Evolutionary conservation across 495 filamentous ascomycete species (phyloP), one percentile per base, ranked within the genome.

Genomic region (Trichoderma virens): DNA sequence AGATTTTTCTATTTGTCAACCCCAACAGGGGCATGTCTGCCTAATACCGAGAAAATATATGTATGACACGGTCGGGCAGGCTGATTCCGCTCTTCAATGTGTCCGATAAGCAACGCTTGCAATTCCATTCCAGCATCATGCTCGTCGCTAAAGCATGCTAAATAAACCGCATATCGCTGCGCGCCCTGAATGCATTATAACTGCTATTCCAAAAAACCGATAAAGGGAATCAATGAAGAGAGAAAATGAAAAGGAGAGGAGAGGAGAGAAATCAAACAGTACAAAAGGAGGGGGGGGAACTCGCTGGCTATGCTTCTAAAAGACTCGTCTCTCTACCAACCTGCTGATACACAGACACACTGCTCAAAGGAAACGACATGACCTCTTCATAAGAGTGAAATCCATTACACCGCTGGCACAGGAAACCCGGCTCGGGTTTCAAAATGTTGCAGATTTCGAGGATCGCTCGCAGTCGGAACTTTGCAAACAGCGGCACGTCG

Each of bases 401-500:
- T 7, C 51, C 51, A 56, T 56, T 56, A 30, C 51, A 56, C 25
- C 51, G 23, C 51, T 56, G 51, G 13, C 51, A 56, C 11, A 56
- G 28, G 16, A 56, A 56, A 0, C 51, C 51, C 0, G 51, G 51
- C 8, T 56, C 51, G 11, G 13, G 3, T 30, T 30, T 56, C 27
- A 56, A 16, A 56, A 28, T 13, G 11, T 11, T 30, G 27, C 51
- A 56, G 25, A 56, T 56, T 18, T 30, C 23, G 23, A 56, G 25
- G 8, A 56, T 56, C 4, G 23, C 51, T 2, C 51, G 18, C 27
- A 56, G 8, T 20, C 51, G 51, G 16, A 13, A 56, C 20, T 56
- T 56, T 27, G 51, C 51, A n/a, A 56, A 56, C 9, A 56, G n/a
- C 18, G 51, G 51, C 18, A 56, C 27, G 51, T 56, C 51, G 51